phyloP scores from a whole-genome alignment of 2,329 filamentous ascomycete species.

The Xylaria arbuscula region DNA sequence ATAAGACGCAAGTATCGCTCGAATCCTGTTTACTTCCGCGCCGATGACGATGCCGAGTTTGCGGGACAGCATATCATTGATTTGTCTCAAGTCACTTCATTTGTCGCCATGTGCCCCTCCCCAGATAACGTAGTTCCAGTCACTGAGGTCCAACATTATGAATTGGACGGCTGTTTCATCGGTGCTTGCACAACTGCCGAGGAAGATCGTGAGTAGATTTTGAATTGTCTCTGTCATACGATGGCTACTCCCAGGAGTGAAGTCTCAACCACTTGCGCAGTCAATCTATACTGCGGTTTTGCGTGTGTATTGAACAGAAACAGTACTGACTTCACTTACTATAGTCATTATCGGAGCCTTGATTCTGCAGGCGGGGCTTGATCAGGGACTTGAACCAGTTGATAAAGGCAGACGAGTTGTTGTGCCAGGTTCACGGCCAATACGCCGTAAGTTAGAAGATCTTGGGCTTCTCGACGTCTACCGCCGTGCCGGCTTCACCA shows the following conservation, averaged over 20 bases:
- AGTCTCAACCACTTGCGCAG: background rate
- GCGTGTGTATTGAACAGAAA: background rate
- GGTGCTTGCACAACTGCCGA: slow-evolving; percentile 60
- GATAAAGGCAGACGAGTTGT: slow-evolving; percentile 53
- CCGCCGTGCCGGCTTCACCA: slow-evolving; percentile 55
- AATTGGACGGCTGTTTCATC: slow-evolving; percentile 58
- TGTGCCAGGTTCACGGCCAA: slow-evolving; percentile 55
- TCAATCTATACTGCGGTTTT: background rate
- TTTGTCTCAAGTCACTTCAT: slow-evolving; percentile 52
- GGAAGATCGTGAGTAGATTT: slow-evolving; percentile 50
- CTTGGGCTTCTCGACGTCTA: slow-evolving; percentile 54
- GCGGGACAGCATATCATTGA: slow-evolving; percentile 53
- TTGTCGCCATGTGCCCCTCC: slow-evolving; percentile 55
- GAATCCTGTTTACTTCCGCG: slow-evolving; percentile 52
- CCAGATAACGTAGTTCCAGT: slow-evolving; percentile 59
- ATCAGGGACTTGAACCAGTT: slow-evolving; percentile 48
- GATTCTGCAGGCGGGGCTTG: slow-evolving; percentile 54
- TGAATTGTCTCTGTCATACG: background rate
- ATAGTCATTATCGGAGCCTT: slow-evolving; percentile 55
- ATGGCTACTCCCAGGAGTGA: background rate
- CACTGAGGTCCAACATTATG: slow-evolving; percentile 46
- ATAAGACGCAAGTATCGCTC: slow-evolving; percentile 51
- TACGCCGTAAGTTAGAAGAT: slow-evolving; percentile 51
- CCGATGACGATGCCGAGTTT: slow-evolving; percentile 55
- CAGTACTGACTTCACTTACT: background rate